Base-by-base conservation (phyloP, 306 rosid species). In the Rosa persica region DNA sequence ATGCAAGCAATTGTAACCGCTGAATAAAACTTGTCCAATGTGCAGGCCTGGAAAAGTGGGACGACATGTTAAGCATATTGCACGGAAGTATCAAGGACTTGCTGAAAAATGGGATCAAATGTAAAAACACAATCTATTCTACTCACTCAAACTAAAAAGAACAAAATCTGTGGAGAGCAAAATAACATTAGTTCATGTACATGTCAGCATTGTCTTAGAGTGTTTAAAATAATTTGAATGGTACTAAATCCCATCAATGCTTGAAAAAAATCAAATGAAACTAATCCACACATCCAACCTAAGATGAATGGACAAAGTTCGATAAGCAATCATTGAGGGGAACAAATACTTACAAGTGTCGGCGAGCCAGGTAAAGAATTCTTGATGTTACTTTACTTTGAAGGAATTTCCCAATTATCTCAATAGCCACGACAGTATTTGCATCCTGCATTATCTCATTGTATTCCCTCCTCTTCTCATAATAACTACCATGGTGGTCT, bases 341-440 rank as follows among this genome's bases (percentile, higher is more conserved):
- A 58, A 39, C 25, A 43, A 82, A 58, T 27, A 83, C 96, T 75
- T 86, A 95, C 99, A 95, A 80, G 83, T 95, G 89, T 76, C 69
- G 84, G 78, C 86, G 85, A 81, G 93, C 96, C 92, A 95, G 84
- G 83, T 58, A 85, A 79, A 95, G 91, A 86, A 95, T 85, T 83
- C 90, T 91, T 3, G 90, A 86, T 67, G 92, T 81, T 73, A 80
- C 85, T 78, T 84, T 82, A 83, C 91, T 88, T 77, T 85, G 90
- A 72, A 95, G 92, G 87, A 93, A 90, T n/a, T 85, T 80, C 74
- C 94, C 97, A 67, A 93, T 86, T 74, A 93, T 86, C 89, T 91
- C 97, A 66, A 95, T 82, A 67, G 91, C 92, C 85, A 88, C 67
- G 77, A 86, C 79, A 48, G 93, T 89, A 88, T 93, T 95, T 62